These are phyloP conservation scores for Ramaria rubella DNA, from an alignment of 768 basidiomycete species.

Conservation along the genomic window DNA sequence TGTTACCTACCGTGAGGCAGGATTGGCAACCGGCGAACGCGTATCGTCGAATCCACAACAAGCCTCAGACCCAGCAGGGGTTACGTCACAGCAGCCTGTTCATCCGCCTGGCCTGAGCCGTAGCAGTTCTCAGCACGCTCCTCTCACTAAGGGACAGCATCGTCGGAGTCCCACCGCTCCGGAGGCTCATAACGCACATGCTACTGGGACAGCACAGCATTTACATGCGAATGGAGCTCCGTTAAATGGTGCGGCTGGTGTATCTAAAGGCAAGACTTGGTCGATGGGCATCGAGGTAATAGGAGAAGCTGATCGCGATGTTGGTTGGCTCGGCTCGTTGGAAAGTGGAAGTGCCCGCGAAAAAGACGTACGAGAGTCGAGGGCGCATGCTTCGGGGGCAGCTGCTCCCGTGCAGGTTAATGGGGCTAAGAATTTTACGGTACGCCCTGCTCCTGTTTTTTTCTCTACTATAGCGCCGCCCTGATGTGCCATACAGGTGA, in stretches of 20 bases:
- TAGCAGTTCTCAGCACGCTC: conserved; percentile 3
- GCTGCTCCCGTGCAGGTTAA: neutral
- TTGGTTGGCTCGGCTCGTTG: conserved; percentile 1
- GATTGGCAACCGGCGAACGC: neutral
- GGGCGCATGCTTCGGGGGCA: neutral
- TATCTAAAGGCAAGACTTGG: conserved; percentile 40
- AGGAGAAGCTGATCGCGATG: conserved; percentile 31
- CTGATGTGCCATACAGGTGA: conserved; percentile 43
- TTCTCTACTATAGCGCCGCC: neutral
- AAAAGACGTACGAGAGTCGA: neutral
- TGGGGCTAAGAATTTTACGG: conserved; percentile 4
- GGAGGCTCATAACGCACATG: conserved; percentile 40
- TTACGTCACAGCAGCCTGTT: neutral
- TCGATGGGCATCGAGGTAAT: conserved; percentile 34
- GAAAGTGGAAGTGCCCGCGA: conserved; percentile 23
- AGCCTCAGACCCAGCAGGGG: neutral
- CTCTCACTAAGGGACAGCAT: conserved; percentile 37
- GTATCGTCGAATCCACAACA: neutral
- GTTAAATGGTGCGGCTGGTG: conserved; percentile 9
- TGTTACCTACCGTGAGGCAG: conserved; percentile 9
- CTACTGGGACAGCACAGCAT: conserved; percentile 27
- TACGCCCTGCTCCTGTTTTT: neutral
- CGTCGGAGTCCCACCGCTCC: conserved; percentile 66
- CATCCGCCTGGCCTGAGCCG: neutral
- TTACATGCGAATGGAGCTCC: conserved; percentile 15